Evolutionary conservation across 805 yeast species (phyloP).

Genomic region (Candida bentonensis): DNA sequence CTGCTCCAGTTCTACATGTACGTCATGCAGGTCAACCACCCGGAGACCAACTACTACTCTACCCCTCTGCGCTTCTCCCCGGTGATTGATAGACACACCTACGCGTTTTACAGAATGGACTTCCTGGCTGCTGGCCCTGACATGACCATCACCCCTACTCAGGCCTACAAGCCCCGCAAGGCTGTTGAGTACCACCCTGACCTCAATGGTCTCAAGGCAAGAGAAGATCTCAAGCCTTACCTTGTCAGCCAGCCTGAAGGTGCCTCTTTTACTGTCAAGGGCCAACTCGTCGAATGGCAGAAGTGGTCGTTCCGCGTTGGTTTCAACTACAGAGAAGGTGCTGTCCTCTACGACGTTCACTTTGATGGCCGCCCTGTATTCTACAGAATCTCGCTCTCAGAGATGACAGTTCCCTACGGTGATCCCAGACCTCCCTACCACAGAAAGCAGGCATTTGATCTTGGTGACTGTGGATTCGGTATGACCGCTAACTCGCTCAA

Average conservation of each 20-base stretch:
- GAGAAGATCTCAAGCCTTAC: conserved; percentile 58
- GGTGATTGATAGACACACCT: conserved; percentile 48
- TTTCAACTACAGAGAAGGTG: conserved; percentile 65
- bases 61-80: conserved; percentile 64
- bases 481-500: conserved; percentile 50
- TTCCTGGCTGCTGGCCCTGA: conserved; percentile 60
- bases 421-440: conserved; percentile 74
- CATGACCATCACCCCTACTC: conserved; percentile 38
- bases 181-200: conserved; percentile 66
- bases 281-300: conserved; percentile 59
- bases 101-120: conserved; percentile 56
- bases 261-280: conserved; percentile 51
- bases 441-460: conserved; percentile 75
- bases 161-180: conserved; percentile 45
- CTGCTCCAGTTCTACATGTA: conserved; percentile 56
- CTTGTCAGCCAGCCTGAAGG: conserved; percentile 78
- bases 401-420: conserved; percentile 81
- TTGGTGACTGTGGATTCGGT: conserved; percentile 78
- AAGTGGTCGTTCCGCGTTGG: conserved; percentile 70
- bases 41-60: conserved; percentile 43
- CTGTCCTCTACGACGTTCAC: conserved; percentile 54
- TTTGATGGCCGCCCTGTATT: conserved; percentile 68
- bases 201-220: conserved; percentile 37
- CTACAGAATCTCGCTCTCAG: conserved; percentile 60
- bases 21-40: conserved; percentile 36